Evolutionary conservation across 208 protist species (phyloP).

Genomic region (Kentomonas sorsogonicus): DNA sequence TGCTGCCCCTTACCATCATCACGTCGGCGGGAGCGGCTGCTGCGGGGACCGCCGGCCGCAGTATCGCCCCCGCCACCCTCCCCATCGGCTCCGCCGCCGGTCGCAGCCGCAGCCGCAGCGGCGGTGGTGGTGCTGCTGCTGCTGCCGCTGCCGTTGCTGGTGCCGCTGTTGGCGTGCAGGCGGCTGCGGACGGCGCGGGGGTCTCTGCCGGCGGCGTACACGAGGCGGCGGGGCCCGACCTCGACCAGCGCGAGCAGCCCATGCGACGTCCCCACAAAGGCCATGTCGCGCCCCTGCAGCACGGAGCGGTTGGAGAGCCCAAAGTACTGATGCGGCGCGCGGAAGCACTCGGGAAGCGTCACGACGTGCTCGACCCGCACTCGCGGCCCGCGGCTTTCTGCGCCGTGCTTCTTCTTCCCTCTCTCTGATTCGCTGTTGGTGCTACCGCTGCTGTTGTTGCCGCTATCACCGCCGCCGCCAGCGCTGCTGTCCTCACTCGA

Average conservation of each 20-base stretch:
- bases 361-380: slow-evolving; percentile 42
- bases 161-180: slow-evolving; percentile 9
- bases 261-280: slow-evolving; percentile 48
- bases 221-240: slow-evolving; percentile 23
- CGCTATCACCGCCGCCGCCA: no score
- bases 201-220: slow-evolving; percentile 42
- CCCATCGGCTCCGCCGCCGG: neutral
- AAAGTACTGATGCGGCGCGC: slow-evolving; percentile 46
- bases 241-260: slow-evolving; percentile 55
- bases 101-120: neutral
- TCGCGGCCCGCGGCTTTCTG: no score
- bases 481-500: no score
- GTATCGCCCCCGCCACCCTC: neutral
- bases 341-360: slow-evolving; percentile 49
- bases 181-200: slow-evolving; percentile 23
- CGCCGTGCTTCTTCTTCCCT: no score
- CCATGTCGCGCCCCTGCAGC: slow-evolving; percentile 63
- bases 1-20: neutral
- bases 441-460: no score
- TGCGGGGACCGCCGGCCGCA: neutral
- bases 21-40: neutral
- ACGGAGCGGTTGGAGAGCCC: slow-evolving; percentile 67
- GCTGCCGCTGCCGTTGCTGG: slow-evolving; percentile 9
- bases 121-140: neutral
- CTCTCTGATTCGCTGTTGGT: no score